These are phyloP conservation scores for Cercospora zeae-maydis DNA, from an alignment of 2,329 filamentous ascomycete species.

Conservation along the genomic window DNA sequence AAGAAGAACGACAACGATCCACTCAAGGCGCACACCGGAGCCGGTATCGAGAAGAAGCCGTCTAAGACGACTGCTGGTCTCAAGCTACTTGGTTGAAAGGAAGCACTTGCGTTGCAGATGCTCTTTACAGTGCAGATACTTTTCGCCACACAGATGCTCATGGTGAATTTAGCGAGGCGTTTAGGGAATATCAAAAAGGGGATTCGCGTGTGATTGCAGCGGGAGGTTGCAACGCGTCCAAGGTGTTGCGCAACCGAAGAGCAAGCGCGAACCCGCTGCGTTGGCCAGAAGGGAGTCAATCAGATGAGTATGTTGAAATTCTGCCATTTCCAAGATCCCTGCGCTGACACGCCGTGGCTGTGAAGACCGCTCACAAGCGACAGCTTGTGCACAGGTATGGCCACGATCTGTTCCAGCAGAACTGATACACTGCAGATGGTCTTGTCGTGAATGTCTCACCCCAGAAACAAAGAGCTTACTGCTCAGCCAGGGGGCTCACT, in stretches of 20 bases:
- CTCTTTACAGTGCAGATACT: no score
- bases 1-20: slow-evolving; percentile 40
- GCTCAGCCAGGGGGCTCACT: neutral
- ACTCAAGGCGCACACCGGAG: slow-evolving; percentile 37
- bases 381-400: neutral
- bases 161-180: slow-evolving; percentile 15
- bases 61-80: slow-evolving; percentile 26
- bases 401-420: neutral
- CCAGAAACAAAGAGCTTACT: no score
- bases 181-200: neutral
- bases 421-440: neutral
- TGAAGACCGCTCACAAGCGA: neutral
- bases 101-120: neutral
- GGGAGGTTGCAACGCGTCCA: neutral
- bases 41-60: slow-evolving; percentile 33
- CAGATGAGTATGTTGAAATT: slow-evolving; percentile 13
- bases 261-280: neutral
- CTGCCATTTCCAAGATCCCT: neutral
- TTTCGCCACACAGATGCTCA: neutral
- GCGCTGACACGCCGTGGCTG: slow-evolving; percentile 2
- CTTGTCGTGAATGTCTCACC: neutral
- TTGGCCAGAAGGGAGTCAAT: neutral
- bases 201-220: neutral
- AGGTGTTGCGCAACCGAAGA: neutral
- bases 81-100: slow-evolving; percentile 30